Evolutionary conservation across 805 yeast genomes (phyloP), one percentile per base, ranked within the genome.

Genomic region (Schizosaccharomyces osmophilus): DNA sequence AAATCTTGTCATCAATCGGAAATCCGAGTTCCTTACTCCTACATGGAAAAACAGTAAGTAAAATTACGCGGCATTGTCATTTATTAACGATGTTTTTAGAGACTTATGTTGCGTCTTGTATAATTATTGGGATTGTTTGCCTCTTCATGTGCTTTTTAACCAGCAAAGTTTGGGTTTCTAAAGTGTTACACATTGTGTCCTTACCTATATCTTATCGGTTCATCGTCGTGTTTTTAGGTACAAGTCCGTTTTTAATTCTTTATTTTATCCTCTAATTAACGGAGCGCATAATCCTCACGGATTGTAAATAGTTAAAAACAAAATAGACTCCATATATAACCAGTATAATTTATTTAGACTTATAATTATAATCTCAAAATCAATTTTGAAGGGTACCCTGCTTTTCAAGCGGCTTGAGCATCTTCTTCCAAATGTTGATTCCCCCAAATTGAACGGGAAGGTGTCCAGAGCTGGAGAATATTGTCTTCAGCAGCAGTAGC

Each of bases 401-500:
- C 13, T 11, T 9, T 29, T 51, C 11, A 51, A 22, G 22, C 31
- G 1, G 57, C 36, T 29, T 8, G 22, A 24, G 68, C 63, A 29
- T 60, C 61, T 29, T 65, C 74, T 4, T 73, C 78, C 9, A 71
- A 74, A 6, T 71, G 76, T 31, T 75, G 77, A 11, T 70, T 74
- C 4, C 77, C 63, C 62, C 71, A 66, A 67, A 71, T 71, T 22
- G 75, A 73, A 26, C 77, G 69, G 63, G 83, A 78, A 9, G 85
- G 82, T 67, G 78, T 82, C 93, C 93, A 87, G 5, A 87, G 75
- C 68, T 85, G 89, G 42, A 85, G 72, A 63, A 86, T 75, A 55
- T 78, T 79, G 69, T 87, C 95, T 67, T 84, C 93, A 1, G 85
- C 87, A 61, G 82, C 82, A 61, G 85, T 79, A 8, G 83, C 82